phyloP scores from a whole-genome alignment of 768 basidiomycete species.

The Boletus coccyginus region DNA sequence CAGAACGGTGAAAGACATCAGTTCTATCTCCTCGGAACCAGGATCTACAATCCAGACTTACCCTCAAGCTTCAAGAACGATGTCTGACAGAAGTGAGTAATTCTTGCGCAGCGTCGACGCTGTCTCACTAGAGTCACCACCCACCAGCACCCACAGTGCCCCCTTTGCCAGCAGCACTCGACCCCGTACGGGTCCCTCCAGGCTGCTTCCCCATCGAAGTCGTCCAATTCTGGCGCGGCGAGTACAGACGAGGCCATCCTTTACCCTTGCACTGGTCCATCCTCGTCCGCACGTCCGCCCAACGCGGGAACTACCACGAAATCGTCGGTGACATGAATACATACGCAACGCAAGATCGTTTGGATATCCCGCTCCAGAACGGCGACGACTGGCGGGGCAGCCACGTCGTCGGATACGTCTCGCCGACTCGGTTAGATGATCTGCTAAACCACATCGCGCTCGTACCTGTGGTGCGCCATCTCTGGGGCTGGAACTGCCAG shows the following conservation, averaged over 20 bases:
- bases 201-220: constrained; percentile 23
- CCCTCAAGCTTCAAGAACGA: background rate
- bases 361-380: constrained; percentile 14
- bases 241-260: constrained; percentile 8
- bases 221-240: constrained; percentile 30
- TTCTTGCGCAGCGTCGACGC: background rate
- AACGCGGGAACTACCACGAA: constrained; percentile 27
- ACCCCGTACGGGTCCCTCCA: constrained; percentile 16
- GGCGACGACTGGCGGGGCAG: constrained; percentile 24
- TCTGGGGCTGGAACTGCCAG: constrained; percentile 26
- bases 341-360: constrained; percentile 12
- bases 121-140: background rate
- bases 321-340: constrained; percentile 27
- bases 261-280: constrained; percentile 31
- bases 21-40: background rate
- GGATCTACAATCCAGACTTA: background rate
- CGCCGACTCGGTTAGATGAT: constrained; percentile 11
- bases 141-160: background rate
- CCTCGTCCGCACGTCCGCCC: constrained; percentile 19
- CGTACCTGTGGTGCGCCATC: constrained; percentile 16
- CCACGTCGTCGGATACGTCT: constrained; percentile 24
- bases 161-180: constrained; percentile 8
- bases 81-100: constrained; percentile 2
- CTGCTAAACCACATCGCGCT: constrained; percentile 19
- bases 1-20: background rate